Evolutionary conservation across 768 basidiomycete genomes (phyloP).

Genomic region (Polyporus arcularius): DNA sequence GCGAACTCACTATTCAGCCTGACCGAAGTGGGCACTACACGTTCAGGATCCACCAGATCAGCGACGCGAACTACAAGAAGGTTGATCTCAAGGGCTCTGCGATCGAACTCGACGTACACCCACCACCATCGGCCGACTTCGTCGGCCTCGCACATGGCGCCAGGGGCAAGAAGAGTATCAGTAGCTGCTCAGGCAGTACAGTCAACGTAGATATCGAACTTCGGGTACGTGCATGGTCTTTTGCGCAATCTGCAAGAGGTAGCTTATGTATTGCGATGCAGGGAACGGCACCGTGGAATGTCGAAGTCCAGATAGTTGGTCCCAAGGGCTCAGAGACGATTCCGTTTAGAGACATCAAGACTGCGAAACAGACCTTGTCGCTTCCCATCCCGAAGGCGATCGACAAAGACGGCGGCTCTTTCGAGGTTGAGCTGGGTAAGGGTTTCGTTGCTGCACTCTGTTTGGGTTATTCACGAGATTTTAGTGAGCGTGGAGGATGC

Average conservation of each 20-base stretch:
- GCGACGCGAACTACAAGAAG: constrained; percentile 82
- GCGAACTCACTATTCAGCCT: constrained; percentile 83
- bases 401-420: constrained; percentile 68
- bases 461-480: background rate
- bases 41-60: constrained; percentile 77
- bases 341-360: constrained; percentile 54
- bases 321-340: constrained; percentile 65
- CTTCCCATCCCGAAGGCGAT: constrained; percentile 70
- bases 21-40: constrained; percentile 87
- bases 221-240: constrained; percentile 48
- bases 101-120: constrained; percentile 89
- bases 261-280: constrained; percentile 28
- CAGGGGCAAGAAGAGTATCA: constrained; percentile 57
- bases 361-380: constrained; percentile 53
- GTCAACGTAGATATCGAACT: constrained; percentile 83
- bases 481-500: constrained; percentile 84
- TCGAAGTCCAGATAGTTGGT: constrained; percentile 81
- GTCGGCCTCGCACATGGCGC: constrained; percentile 41
- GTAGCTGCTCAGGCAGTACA: constrained; percentile 75
- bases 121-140: constrained; percentile 80
- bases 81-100: constrained; percentile 72
- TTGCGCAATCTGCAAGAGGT: background rate
- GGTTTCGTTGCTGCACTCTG: background rate
- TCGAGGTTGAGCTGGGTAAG: constrained; percentile 79
- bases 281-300: constrained; percentile 90